Conservation (phyloP, 441 rosid genomes). For the Euphorbia corollata region DNA sequence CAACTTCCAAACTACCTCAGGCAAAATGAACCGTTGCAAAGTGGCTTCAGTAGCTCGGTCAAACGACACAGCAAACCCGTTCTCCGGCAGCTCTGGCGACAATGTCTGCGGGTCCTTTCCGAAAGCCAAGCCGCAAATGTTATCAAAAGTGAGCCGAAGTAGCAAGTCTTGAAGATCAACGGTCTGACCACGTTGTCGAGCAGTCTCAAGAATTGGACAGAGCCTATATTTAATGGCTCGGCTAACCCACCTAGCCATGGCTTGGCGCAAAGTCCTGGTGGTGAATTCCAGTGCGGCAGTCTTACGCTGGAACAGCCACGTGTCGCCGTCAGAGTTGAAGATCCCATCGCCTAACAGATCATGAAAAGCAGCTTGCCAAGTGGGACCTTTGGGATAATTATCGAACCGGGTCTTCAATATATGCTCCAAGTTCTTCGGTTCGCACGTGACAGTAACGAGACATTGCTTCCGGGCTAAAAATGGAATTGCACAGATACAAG, state of each 20-base stretch:
- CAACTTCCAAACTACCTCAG: constrained; percentile 62
- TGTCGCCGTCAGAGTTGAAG: constrained; percentile 76
- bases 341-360: constrained; percentile 81
- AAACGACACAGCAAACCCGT: constrained; percentile 62
- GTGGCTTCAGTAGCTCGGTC: constrained; percentile 82
- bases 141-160: constrained; percentile 78
- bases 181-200: constrained; percentile 35
- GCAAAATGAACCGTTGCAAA: constrained; percentile 65
- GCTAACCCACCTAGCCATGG: constrained; percentile 86
- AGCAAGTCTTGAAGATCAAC: constrained; percentile 74
- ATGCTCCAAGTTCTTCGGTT: constrained; percentile 70
- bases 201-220: constrained; percentile 53
- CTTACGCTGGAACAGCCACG: constrained; percentile 82
- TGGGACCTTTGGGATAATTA: constrained; percentile 82
- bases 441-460: constrained; percentile 85
- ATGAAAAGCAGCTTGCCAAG: constrained; percentile 74
- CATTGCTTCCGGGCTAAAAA: constrained; percentile 46
- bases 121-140: constrained; percentile 77
- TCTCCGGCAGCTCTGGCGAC: constrained; percentile 50
- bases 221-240: constrained; percentile 61
- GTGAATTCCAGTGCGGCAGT: constrained; percentile 86
- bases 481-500: constrained; percentile 55
- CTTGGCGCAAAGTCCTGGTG: constrained; percentile 79
- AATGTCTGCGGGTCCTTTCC: constrained; percentile 72
- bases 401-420: constrained; percentile 62